A percentile compares a stretch with the other conserved stretches of the same genome.
These are phyloP conservation scores for Oryza longistaminata DNA, from an alignment of 176 grass and related monocot genomes.

Conservation along the genomic window DNA sequence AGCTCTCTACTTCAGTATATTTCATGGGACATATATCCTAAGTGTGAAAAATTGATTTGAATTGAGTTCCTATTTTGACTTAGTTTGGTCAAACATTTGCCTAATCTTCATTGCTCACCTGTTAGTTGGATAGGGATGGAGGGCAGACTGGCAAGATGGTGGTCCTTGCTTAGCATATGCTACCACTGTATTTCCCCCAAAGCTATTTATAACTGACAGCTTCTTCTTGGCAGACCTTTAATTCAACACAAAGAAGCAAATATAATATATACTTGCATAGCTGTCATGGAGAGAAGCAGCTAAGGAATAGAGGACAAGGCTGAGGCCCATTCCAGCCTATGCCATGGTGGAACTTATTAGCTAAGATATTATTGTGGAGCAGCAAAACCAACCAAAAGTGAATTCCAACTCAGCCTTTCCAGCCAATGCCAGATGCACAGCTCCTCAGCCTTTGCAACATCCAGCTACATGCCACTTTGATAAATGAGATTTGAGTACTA, in stretches of 20 bases:
- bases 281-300: slow-evolving; percentile 50
- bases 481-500: slow-evolving; percentile 51
- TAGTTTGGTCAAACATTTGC: slow-evolving; percentile 16
- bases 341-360: slow-evolving; percentile 51
- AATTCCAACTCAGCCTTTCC: slow-evolving; percentile 48
- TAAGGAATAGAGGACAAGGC: slow-evolving; percentile 43
- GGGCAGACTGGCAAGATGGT: slow-evolving; percentile 17
- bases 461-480: slow-evolving; percentile 59
- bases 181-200: neutral
- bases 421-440: slow-evolving; percentile 53
- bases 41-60: slow-evolving; percentile 2
- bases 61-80: neutral
- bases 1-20: slow-evolving; percentile 10
- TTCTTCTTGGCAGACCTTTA: slow-evolving; percentile 30
- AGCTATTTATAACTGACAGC: slow-evolving; percentile 36
- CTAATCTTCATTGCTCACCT: slow-evolving; percentile 26
- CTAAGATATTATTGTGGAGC: slow-evolving; percentile 50
- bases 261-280: slow-evolving; percentile 44
- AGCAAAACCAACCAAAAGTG: slow-evolving; percentile 61
- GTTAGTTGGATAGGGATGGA: slow-evolving; percentile 27
- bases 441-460: slow-evolving; percentile 50
- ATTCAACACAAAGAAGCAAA: slow-evolving; percentile 42
- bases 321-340: slow-evolving; percentile 60
- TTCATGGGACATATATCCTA: slow-evolving; percentile 6
- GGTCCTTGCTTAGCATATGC: slow-evolving; percentile 17